Conservation (phyloP, 1,139 yeast species). For the Lipomyces yarrowii region DNA sequence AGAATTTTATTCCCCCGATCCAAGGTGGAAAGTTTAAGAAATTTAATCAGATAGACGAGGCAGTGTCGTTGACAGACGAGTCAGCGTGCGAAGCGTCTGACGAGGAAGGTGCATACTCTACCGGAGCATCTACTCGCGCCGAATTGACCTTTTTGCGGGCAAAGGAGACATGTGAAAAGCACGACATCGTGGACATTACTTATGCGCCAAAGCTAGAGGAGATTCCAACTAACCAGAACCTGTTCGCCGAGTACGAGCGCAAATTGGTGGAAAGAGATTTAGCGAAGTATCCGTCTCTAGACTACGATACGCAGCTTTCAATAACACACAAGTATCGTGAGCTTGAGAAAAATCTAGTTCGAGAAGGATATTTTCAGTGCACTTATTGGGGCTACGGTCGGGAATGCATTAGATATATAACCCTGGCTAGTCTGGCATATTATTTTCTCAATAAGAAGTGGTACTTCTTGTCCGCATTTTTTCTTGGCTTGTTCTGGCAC, state of each 20-base stretch:
- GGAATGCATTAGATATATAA: slow-evolving; percentile 62
- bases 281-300: slow-evolving; percentile 61
- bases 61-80: slow-evolving; percentile 6
- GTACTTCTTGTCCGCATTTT: slow-evolving; percentile 61
- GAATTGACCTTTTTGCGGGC: background rate
- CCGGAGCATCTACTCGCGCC: background rate
- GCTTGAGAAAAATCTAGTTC: slow-evolving; percentile 59
- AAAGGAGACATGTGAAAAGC: background rate
- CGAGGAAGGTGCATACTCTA: slow-evolving; percentile 8
- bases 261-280: slow-evolving; percentile 57
- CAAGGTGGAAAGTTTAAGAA: slow-evolving; percentile 62
- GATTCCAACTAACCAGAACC: slow-evolving; percentile 8
- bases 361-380: slow-evolving; percentile 68
- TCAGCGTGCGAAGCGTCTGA: slow-evolving; percentile 13
- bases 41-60: slow-evolving; percentile 17
- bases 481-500: slow-evolving; percentile 83
- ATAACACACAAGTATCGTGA: slow-evolving; percentile 61
- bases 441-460: slow-evolving; percentile 53
- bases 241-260: slow-evolving; percentile 60
- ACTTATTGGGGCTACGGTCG: slow-evolving; percentile 69
- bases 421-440: slow-evolving; percentile 56
- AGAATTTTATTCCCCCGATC: slow-evolving; percentile 79
- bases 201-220: slow-evolving; percentile 9
- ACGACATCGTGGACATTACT: slow-evolving; percentile 1
- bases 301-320: slow-evolving; percentile 62